phyloP scores from a whole-genome alignment of 2,329 filamentous ascomycete genomes.

The Microcyclospora pomicola region DNA sequence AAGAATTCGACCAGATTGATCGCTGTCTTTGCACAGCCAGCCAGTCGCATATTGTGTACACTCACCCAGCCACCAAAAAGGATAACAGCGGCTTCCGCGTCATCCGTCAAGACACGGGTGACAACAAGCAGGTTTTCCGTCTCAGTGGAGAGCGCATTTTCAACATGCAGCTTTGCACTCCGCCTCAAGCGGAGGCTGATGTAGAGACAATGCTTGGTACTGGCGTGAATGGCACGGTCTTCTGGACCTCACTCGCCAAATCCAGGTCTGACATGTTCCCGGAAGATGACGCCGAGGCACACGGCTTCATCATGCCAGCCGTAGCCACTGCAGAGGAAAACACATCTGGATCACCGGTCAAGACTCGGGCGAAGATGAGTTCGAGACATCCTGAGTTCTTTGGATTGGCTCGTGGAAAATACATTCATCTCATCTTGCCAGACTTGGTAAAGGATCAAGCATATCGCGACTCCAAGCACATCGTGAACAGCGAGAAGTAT shows the following conservation, averaged over 20 bases:
- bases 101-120: slow-evolving; percentile 86
- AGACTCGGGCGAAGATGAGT: slow-evolving; percentile 86
- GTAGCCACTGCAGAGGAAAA: slow-evolving; percentile 78
- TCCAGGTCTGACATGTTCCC: slow-evolving; percentile 67
- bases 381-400: slow-evolving; percentile 86
- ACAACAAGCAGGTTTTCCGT: slow-evolving; percentile 82
- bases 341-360: slow-evolving; percentile 78
- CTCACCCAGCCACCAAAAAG: slow-evolving; percentile 46
- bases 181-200: slow-evolving; percentile 40
- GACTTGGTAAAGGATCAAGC: slow-evolving; percentile 37
- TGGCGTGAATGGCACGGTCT: slow-evolving; percentile 89
- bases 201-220: slow-evolving; percentile 82
- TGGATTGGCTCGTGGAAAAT: slow-evolving; percentile 87
- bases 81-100: slow-evolving; percentile 87
- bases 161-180: slow-evolving; percentile 72
- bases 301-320: slow-evolving; percentile 80
- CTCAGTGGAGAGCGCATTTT: slow-evolving; percentile 88
- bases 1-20: slow-evolving; percentile 95
- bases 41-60: slow-evolving; percentile 84
- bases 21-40: slow-evolving; percentile 83
- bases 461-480: slow-evolving; percentile 39
- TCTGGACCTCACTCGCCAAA: slow-evolving; percentile 75
- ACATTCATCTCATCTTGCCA: slow-evolving; percentile 73
- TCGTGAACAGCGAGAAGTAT: slow-evolving; percentile 76
- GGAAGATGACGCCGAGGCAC: slow-evolving; percentile 63